These are phyloP conservation scores for Boletus eberwhitei DNA, from an alignment of 768 basidiomycete species.

Conservation along the genomic window DNA sequence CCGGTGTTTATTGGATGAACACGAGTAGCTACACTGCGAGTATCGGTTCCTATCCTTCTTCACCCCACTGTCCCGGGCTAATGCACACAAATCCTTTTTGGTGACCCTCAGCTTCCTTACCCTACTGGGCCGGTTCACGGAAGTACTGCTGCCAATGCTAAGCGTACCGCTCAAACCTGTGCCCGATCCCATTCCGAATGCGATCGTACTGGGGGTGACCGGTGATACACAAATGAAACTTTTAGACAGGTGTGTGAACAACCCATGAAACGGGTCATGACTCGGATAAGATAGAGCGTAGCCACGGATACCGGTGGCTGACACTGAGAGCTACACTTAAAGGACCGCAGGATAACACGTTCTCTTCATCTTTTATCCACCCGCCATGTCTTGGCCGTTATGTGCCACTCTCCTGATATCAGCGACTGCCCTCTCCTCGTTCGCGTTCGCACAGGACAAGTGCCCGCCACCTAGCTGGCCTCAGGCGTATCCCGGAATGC, in stretches of 20 bases:
- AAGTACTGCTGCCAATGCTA: neutral
- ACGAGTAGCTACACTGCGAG: neutral
- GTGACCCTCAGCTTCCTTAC: neutral
- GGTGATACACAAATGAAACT: too few species aligned
- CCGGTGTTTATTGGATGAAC: too few species aligned
- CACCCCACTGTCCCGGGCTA: neutral
- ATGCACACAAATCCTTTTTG: neutral
- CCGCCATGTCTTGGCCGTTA: neutral
- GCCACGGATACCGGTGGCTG: too few species aligned
- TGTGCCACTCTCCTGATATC: neutral
- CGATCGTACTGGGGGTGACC: neutral
- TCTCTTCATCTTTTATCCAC: neutral
- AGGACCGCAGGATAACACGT: too few species aligned
- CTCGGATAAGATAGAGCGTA: too few species aligned
- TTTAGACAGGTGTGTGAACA: too few species aligned
- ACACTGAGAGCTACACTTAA: too few species aligned
- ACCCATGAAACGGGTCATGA: too few species aligned
- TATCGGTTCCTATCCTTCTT: neutral
- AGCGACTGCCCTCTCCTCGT: neutral
- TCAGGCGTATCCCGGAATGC: slow-evolving; percentile 42
- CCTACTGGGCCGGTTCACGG: neutral
- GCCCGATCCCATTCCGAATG: neutral
- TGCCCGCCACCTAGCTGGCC: slow-evolving; percentile 26
- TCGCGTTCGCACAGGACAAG: neutral
- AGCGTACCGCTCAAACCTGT: neutral